Percentiles rank a stretch among this genome's conserved stretches.
These are phyloP conservation scores for Candida krabiensis DNA, from an alignment of 805 yeast genomes.

Conservation along the genomic window DNA sequence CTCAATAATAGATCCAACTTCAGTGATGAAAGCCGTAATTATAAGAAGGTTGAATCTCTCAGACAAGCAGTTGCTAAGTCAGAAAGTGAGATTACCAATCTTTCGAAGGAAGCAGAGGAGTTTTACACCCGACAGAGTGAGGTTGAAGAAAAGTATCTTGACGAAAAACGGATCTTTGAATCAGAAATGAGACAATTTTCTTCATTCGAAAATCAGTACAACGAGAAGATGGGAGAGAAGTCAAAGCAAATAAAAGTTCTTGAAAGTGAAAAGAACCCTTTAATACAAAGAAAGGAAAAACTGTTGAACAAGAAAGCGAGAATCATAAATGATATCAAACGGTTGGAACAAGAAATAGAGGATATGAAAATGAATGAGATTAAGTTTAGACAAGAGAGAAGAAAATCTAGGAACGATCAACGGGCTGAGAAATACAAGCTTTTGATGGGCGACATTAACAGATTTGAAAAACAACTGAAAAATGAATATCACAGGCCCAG, in stretches of 20 bases:
- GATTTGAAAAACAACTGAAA: slow-evolving; percentile 23
- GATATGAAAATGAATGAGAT: slow-evolving; percentile 25
- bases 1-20: slow-evolving; percentile 47
- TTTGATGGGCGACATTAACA: slow-evolving; percentile 24
- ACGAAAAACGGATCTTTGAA: slow-evolving; percentile 39
- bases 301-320: slow-evolving; percentile 32
- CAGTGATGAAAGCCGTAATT: slow-evolving; percentile 56
- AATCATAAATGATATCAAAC: slow-evolving; percentile 24
- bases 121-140: slow-evolving; percentile 38
- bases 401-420: slow-evolving; percentile 22
- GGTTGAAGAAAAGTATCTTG: slow-evolving; percentile 37
- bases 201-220: slow-evolving; percentile 31
- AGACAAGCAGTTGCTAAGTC: slow-evolving; percentile 44
- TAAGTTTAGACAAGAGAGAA: slow-evolving; percentile 19
- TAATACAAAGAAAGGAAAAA: slow-evolving; percentile 35
- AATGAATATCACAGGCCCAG: slow-evolving; percentile 10
- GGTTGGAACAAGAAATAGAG: slow-evolving; percentile 27
- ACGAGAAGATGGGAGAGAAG: slow-evolving; percentile 24
- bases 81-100: slow-evolving; percentile 36
- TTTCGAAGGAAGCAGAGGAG: slow-evolving; percentile 36
- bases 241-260: slow-evolving; percentile 24
- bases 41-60: slow-evolving; percentile 51
- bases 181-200: slow-evolving; percentile 32
- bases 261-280: slow-evolving; percentile 29
- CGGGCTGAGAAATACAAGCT: slow-evolving; percentile 26